Evolutionary conservation across 2,329 filamentous ascomycete species (phyloP).

Genomic region (Arthrobotrys pseudoclavata): DNA sequence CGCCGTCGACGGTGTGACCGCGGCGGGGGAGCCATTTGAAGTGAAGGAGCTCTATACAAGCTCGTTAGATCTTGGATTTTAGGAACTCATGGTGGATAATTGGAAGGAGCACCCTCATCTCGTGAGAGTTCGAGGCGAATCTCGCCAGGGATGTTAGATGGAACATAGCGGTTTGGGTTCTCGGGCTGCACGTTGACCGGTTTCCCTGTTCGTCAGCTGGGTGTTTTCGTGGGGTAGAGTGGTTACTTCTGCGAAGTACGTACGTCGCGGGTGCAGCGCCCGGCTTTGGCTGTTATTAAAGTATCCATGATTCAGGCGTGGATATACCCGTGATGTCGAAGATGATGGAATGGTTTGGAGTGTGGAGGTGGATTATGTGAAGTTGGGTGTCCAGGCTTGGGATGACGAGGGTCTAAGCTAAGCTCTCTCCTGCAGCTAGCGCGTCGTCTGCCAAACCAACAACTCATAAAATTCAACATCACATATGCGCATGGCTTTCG

Average conservation of each 20-base stretch:
- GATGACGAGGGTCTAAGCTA: constrained; percentile 36
- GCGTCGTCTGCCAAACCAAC: constrained; percentile 40
- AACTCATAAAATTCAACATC: constrained; percentile 59
- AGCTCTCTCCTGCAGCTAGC: constrained; percentile 10
- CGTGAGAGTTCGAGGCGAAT: constrained; percentile 52
- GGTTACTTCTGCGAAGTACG: constrained; percentile 19
- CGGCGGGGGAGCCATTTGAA: constrained; percentile 95
- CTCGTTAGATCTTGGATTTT: neutral
- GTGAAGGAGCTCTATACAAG: constrained; percentile 82
- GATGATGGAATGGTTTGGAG: constrained; percentile 1
- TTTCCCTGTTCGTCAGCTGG: constrained; percentile 16
- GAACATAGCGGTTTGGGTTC: constrained; percentile 61
- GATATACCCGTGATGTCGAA: neutral
- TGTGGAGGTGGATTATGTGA: constrained; percentile 16
- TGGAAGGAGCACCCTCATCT: constrained; percentile 33
- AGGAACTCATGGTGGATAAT: neutral
- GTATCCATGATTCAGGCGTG: constrained; percentile 18
- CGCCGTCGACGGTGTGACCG: constrained; percentile 70
- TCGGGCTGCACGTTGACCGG: constrained; percentile 11
- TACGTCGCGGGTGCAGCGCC: constrained; percentile 62
- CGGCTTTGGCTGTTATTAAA: constrained; percentile 62
- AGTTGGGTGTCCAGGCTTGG: constrained; percentile 3
- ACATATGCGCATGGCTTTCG: neutral
- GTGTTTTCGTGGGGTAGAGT: constrained; percentile 5
- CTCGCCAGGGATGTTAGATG: constrained; percentile 62